Conservation (phyloP, 2,329 filamentous ascomycete species). For the Calonectria fujianensis region DNA sequence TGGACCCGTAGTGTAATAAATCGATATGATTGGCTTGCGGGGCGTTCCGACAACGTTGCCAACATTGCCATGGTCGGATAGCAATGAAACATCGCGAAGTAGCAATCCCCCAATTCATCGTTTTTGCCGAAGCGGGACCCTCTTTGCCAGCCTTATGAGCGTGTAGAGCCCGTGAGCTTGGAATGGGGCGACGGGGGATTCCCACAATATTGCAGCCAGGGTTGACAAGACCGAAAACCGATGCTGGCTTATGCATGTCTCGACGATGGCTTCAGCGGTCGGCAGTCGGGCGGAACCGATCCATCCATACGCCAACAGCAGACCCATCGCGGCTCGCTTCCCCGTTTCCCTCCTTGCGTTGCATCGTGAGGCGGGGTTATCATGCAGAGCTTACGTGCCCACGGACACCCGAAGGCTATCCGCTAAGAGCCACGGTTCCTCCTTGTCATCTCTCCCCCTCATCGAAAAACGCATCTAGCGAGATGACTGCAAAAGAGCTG, state of each 20-base stretch:
- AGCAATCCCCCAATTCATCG: slow-evolving; percentile 11
- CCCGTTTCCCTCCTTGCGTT: slow-evolving; percentile 43
- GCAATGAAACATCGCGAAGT: not conserved
- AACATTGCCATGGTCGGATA: not conserved
- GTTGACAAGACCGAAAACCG: not conserved
- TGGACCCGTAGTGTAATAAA: not conserved
- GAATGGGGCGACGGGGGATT: slow-evolving; percentile 5
- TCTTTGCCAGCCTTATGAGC: slow-evolving; percentile 9
- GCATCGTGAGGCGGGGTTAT: slow-evolving; percentile 48
- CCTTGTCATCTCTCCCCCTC: slow-evolving; percentile 20
- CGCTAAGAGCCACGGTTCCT: slow-evolving; percentile 34
- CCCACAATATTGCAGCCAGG: not conserved
- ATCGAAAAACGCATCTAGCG: slow-evolving; percentile 3
- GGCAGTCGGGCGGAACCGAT: slow-evolving; percentile 22
- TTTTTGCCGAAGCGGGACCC: slow-evolving; percentile 13
- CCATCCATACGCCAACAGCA: slow-evolving; percentile 27
- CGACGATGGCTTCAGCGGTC: slow-evolving; percentile 20
- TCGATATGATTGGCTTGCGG: slow-evolving; percentile 3
- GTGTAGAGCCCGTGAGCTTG: not conserved
- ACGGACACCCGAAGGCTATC: slow-evolving; percentile 28
- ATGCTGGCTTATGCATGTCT: slow-evolving; percentile 4
- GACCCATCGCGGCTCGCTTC: slow-evolving; percentile 48
- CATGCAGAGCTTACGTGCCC: slow-evolving; percentile 39
- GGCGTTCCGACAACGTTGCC: not conserved
- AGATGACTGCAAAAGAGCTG: slow-evolving; percentile 8